Conservation (phyloP, 1,139 yeast genomes). For the Wickerhamomyces sp. region DNA sequence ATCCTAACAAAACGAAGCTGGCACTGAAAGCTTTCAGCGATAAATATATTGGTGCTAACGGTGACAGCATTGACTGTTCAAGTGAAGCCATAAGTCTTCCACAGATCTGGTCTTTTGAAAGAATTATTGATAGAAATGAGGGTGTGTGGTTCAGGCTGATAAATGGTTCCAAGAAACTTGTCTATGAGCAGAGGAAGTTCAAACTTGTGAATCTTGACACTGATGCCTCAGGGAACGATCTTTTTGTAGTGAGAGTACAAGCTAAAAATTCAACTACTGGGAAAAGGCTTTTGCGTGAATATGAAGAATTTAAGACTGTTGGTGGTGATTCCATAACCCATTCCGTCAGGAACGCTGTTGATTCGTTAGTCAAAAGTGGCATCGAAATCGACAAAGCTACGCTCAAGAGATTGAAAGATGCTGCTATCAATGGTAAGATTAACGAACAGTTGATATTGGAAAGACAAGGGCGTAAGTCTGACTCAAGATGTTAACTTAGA, state of each 20-base stretch:
- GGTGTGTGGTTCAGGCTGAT: conserved; percentile 8
- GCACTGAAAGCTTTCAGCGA: conserved; percentile 31
- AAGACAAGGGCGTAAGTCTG: conserved; percentile 32
- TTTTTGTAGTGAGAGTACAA: conserved; percentile 27
- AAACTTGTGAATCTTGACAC: conserved; percentile 7
- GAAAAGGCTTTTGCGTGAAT: conserved; percentile 11
- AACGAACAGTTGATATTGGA: conserved; percentile 38
- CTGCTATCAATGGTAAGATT: conserved; percentile 32
- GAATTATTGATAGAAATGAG: background rate
- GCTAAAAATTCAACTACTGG: conserved; percentile 21
- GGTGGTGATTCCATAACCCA: conserved; percentile 7
- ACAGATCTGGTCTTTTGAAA: conserved; percentile 29
- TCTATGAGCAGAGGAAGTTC: conserved; percentile 23
- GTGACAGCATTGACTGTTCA: conserved; percentile 24
- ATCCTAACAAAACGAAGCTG: conserved; percentile 12
- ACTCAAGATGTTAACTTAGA: conserved; percentile 29
- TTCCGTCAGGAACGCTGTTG: conserved; percentile 21
- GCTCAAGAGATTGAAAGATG: conserved; percentile 27
- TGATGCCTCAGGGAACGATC: conserved; percentile 2
- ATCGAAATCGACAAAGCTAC: conserved; percentile 27
- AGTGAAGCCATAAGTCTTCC: conserved; percentile 35
- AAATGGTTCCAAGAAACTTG: conserved; percentile 12
- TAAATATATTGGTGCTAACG: conserved; percentile 28
- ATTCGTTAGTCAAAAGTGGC: conserved; percentile 21
- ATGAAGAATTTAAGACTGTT: conserved; percentile 7